Conservation (phyloP, 352 stramenopile genomes). For the Phytophthora citrophthora region DNA sequence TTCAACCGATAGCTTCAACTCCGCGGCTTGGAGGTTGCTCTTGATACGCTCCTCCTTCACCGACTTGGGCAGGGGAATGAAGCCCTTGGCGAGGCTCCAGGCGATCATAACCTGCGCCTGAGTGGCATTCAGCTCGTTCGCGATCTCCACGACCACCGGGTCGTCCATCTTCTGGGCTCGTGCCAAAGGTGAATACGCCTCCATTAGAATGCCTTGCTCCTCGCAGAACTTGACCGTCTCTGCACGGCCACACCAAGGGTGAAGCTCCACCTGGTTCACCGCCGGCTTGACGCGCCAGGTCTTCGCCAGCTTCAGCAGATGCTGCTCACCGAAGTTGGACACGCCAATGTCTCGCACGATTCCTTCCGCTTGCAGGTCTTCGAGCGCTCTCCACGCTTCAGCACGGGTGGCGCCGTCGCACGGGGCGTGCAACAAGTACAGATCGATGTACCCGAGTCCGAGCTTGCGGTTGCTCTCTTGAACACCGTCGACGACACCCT, state of each 20-base stretch:
- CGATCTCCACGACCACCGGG: slow-evolving; percentile 5
- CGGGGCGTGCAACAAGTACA: slow-evolving; percentile 82
- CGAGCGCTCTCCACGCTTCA: slow-evolving; percentile 59
- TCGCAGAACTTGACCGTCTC: slow-evolving; percentile 9
- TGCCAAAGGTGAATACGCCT: slow-evolving; percentile 7
- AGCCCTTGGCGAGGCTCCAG: slow-evolving; percentile 11
- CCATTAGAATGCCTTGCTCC: slow-evolving; percentile 7
- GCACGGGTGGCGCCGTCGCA: slow-evolving; percentile 48
- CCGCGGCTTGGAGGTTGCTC: neutral
- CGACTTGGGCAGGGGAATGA: slow-evolving; percentile 12
- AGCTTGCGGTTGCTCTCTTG: slow-evolving; percentile 63
- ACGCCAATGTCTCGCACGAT: slow-evolving; percentile 87
- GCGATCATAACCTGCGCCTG: slow-evolving; percentile 15
- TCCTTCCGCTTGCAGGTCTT: slow-evolving; percentile 56
- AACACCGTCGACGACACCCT: slow-evolving; percentile 62
- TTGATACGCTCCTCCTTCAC: slow-evolving; percentile 5
- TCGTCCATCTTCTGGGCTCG: slow-evolving; percentile 6
- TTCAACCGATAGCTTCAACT: slow-evolving; percentile 5
- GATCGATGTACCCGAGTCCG: slow-evolving; percentile 77
- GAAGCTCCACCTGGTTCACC: slow-evolving; percentile 15
- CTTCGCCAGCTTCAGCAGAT: slow-evolving; percentile 4
- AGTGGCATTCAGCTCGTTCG: slow-evolving; percentile 2
- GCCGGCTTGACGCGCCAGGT: slow-evolving; percentile 10
- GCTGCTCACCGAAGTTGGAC: slow-evolving; percentile 83
- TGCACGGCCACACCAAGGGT: slow-evolving; percentile 1